phyloP scores from a whole-genome alignment of 306 rosid species.

The Leucaena leucocephala region DNA sequence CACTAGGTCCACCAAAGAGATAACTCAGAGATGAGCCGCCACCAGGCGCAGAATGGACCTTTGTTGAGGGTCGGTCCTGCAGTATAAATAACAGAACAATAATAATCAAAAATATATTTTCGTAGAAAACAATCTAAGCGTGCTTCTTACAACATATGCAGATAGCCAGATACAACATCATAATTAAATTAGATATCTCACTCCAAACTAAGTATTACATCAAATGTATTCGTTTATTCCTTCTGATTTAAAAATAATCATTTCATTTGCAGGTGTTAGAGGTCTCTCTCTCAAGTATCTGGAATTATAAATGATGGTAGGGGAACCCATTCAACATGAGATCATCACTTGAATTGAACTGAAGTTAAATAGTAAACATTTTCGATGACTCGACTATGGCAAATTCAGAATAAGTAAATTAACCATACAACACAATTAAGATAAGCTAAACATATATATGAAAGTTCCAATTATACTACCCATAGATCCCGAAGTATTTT shows the following conservation, averaged over 20 bases:
- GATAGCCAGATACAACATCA: not conserved
- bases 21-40: slow-evolving; percentile 96
- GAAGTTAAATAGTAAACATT: not conserved
- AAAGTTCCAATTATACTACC: not conserved
- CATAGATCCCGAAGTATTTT: not conserved
- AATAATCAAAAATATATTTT: slow-evolving; percentile 17
- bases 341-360: slow-evolving; percentile 5
- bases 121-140: slow-evolving; percentile 1
- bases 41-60: slow-evolving; percentile 96
- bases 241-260: not conserved
- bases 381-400: not conserved
- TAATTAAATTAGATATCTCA: not conserved
- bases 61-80: slow-evolving; percentile 98
- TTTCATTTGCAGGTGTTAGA: not conserved
- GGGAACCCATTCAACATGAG: not conserved
- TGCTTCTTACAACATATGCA: not conserved
- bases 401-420: not conserved
- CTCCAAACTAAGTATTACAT: not conserved
- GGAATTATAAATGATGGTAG: not conserved
- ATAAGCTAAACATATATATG: not conserved
- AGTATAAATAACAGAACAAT: slow-evolving; percentile 12
- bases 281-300: too few species aligned
- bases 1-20: slow-evolving; percentile 76
- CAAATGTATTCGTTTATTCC: not conserved
- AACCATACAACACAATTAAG: not conserved